A percentile compares a stretch with the other conserved stretches of the same genome.
Conservation (phyloP, 2,329 filamentous ascomycete genomes). For the Alternaria burnsii region DNA sequence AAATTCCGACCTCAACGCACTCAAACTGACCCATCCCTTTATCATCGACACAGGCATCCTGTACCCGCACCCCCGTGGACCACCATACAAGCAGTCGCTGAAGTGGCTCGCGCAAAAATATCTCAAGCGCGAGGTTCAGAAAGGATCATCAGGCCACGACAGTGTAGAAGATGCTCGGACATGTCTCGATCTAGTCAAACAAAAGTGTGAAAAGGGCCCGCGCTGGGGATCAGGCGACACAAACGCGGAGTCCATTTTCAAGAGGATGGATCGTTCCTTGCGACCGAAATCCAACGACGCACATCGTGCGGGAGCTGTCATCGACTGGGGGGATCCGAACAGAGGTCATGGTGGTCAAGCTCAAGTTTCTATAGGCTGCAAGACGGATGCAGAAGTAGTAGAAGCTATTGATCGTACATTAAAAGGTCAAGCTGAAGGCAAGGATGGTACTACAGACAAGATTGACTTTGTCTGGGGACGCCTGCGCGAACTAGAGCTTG, state of each 20-base stretch:
- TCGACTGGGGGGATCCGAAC: conserved; percentile 88
- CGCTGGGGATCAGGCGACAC: conserved; percentile 82
- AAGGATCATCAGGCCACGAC: conserved; percentile 81
- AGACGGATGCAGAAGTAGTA: conserved; percentile 66
- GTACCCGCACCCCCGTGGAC: conserved; percentile 88
- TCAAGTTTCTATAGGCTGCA: conserved; percentile 64
- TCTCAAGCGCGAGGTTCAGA: conserved; percentile 86
- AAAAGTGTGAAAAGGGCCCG: conserved; percentile 94
- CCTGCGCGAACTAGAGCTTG: conserved; percentile 67
- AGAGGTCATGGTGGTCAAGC: conserved; percentile 67
- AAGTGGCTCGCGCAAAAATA: conserved; percentile 91
- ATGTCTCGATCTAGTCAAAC: conserved; percentile 90
- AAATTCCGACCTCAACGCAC: conserved; percentile 82
- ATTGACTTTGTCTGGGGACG: conserved; percentile 71
- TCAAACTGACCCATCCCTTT: conserved; percentile 89
- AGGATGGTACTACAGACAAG: conserved; percentile 59
- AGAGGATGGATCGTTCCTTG: conserved; percentile 69
- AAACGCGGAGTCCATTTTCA: conserved; percentile 88
- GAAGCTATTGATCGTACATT: conserved; percentile 63
- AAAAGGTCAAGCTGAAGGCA: conserved; percentile 55
- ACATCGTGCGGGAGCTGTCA: conserved; percentile 68
- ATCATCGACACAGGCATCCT: conserved; percentile 91
- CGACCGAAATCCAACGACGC: conserved; percentile 54
- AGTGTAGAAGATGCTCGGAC: conserved; percentile 91
- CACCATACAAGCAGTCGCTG: conserved; percentile 87